Evolutionary conservation across 2,329 filamentous ascomycete species (phyloP), one percentile per base, ranked within the genome.

Genomic region (Chaetomium sp.): DNA sequence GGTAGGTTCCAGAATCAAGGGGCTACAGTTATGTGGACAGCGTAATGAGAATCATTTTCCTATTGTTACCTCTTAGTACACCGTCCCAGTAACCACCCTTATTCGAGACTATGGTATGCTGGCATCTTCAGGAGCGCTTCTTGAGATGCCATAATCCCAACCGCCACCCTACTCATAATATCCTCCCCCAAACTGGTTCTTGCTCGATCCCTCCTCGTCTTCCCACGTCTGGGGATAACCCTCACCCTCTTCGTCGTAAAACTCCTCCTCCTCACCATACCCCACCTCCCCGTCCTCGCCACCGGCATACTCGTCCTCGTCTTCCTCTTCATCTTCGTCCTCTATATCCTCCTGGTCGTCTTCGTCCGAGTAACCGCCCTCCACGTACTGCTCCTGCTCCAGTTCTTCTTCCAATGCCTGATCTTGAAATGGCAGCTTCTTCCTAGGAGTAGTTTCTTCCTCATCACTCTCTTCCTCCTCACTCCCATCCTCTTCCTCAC

Each of bases 201-300:
- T 35, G 12, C 63, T 64, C n/a, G 61, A 59, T 45, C 66, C 66
- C 25, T 64, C 68, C 19, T 65, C 68, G 6, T 70, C 69, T 27
- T 70, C 68, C 64, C 68, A 67, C 4, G 60, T 13, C 35, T 31
- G 57, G 3, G 60, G 60, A 19, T 67, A 60, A 16, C 65, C 70
- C 31, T 70, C 68, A 23, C 70, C 65, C 25, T 69, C 68, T 45
- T 70, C 70, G 9, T 68, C 57, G 25, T 64, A 47, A n/a, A 65
- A 66, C 31, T 61, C 67, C 13, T 66, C 67, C n/a, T 66, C 70
- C 0, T 67, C 68, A 3, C 66, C 68, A 1, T 58, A 64, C 7
- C 68, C 72, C 35, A 72, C 70, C 29, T 72, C 72, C 35, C 67
- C 70, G n/a, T 71, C 72, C 23, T 76, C 74, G 12, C 71, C 72